Conservation (phyloP, 2,329 filamentous ascomycete species). For the Cercospora beticola region DNA sequence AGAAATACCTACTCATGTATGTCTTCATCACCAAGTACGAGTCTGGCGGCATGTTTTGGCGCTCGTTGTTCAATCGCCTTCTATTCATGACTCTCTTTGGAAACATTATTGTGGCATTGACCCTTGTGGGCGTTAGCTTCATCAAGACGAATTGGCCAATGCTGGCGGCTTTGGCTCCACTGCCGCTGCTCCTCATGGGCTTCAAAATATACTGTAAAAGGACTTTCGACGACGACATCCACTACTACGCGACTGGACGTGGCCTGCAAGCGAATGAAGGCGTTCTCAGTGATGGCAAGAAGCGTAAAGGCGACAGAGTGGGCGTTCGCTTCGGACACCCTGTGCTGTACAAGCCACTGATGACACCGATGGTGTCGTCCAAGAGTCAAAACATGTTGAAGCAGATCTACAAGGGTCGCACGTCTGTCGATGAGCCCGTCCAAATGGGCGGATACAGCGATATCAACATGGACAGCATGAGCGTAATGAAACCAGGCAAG, state of each 20-base stretch:
- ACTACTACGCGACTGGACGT: conserved; percentile 73
- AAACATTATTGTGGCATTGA: conserved; percentile 73
- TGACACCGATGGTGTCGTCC: conserved; percentile 92
- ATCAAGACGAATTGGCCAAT: conserved; percentile 51
- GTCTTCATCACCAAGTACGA: conserved; percentile 97
- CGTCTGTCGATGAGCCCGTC: conserved; percentile 60
- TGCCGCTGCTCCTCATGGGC: conserved; percentile 72
- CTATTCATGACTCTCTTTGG: conserved; percentile 77
- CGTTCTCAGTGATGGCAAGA: conserved; percentile 41
- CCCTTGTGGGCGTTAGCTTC: conserved; percentile 60
- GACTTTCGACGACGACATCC: conserved; percentile 74
- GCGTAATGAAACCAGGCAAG: conserved; percentile 58
- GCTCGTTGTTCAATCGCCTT: conserved; percentile 87
- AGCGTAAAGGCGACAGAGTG: conserved; percentile 62
- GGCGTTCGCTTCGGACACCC: conserved; percentile 85
- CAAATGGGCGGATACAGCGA: conserved; percentile 74
- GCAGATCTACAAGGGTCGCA: conserved; percentile 79
- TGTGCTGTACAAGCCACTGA: conserved; percentile 81
- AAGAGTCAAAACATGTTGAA: conserved; percentile 83
- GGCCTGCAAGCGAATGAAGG: conserved; percentile 46
- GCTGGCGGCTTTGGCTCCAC: conserved; percentile 65
- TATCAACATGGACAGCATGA: conserved; percentile 81
- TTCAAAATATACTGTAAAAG: conserved; percentile 85
- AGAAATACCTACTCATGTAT: conserved; percentile 90
- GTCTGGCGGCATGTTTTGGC: conserved; percentile 91